Base-by-base conservation (phyloP, 345 rosid genomes). In the Bretschneidera sinensis region DNA sequence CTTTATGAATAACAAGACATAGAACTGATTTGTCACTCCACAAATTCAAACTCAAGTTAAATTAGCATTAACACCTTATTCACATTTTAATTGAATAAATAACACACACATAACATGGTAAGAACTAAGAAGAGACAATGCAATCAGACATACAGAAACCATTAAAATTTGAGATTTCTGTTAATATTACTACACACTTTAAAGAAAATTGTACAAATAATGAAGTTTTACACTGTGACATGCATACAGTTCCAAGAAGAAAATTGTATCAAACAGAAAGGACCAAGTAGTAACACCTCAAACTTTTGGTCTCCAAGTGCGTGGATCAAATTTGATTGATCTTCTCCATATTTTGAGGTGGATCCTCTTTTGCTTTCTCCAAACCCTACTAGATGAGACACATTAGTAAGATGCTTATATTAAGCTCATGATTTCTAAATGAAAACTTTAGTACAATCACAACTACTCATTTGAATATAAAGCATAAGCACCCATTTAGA, bases 201-300 rank as follows among this genome's bases (percentile, higher is more conserved):
- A 51, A 17, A 49, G 23, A 24, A 48, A 53, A 59, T 39, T 14
- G 2, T 14, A 39, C 6, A 39, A 11, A 39, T 39, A 39, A 4
- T 39, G 16, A 39, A 9, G 11, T 39, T 14, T 13, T 11, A 9
- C 6, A 39, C 45, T 39, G 1, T 39, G 45, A 39, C 10, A 14
- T 39, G 45, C 10, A 39, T 39, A 39, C 15, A 39, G 45, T 39
- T 1, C 16, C 15, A n/a, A 31, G 24, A 54, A 43, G 62, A 47
- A 55, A 24, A 45, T 23, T 31, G 59, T 25, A 57, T 43, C 43
- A 65, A 66, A 48, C 17, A 58, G 45, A 19, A 48, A 43, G 43
- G 31, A 28, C 45, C 16, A 68, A 7, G 58, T n/a, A 54, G 17
- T 25, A 39, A 63, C 63, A 91, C 96, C 98, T 90, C 79, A 73